phyloP scores from a whole-genome alignment of 306 rosid genomes.

The Vigna reflexopilosa region DNA sequence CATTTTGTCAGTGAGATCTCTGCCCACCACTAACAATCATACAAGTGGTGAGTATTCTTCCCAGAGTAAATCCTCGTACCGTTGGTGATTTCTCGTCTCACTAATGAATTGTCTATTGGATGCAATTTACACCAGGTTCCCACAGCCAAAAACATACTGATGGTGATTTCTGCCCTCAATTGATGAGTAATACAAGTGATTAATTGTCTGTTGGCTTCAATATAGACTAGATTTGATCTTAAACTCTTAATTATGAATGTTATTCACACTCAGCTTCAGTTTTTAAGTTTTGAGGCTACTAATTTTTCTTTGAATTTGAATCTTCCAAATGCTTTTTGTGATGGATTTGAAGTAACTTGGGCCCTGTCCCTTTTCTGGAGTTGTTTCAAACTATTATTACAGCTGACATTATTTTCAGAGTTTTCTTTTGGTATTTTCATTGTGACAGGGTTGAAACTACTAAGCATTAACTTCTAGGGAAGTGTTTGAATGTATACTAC shows the following conservation, averaged over 20 bases:
- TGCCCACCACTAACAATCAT: not conserved
- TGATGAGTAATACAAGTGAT: not conserved
- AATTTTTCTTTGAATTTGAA: not conserved
- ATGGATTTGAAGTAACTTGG: not conserved
- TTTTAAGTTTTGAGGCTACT: not conserved
- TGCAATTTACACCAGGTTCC: constrained; percentile 3
- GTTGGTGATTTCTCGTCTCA: not conserved
- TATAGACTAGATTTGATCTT: not conserved
- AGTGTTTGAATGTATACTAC: not conserved
- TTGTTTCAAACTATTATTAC: not conserved
- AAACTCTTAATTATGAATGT: not conserved
- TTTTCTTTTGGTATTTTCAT: not conserved
- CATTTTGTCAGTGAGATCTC: not conserved
- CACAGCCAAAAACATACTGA: not conserved
- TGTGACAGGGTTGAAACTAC: not conserved
- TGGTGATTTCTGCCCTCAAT: constrained; percentile 8
- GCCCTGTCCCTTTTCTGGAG: not conserved
- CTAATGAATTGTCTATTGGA: not conserved
- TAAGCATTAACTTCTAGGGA: not conserved
- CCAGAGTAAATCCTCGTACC: not conserved
- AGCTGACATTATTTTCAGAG: not conserved
- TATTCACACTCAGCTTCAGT: not conserved
- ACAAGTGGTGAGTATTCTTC: not conserved
- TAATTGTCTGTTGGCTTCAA: not conserved
- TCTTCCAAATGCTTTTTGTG: not conserved